Evolutionary conservation across 768 basidiomycete species (phyloP), one percentile per base, ranked within the genome.

Genomic region (Daedaleopsis sinensis): DNA sequence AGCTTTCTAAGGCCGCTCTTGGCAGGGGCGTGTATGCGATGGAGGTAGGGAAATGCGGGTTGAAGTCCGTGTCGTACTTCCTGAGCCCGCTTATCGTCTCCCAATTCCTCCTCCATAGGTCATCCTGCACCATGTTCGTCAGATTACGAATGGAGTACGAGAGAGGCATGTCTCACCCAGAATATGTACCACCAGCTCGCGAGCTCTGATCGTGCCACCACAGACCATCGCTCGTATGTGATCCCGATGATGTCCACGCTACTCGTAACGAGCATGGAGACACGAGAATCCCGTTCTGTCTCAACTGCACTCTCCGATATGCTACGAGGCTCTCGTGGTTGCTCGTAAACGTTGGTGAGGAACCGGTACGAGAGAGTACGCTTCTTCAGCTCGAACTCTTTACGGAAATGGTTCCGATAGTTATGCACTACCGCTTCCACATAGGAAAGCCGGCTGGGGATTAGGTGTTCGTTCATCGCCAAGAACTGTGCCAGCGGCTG

Each of bases 151-250:
- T 32, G 27, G 16, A 6, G 18, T 21, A n/a, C 5, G 32, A 36
- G 21, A 18, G 48, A 23, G 16, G 39, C 15, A 70, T 32, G 12
- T 69, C 82, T 65, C 52, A 90, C 90, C 88, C 88, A 92, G 65
- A 90, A 85, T 13, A 91, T 78, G 66, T 88, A 91, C 91, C 91
- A 93, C 87, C 89, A 91, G 3, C 84, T 82, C 4, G 81, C 74
- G 1, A 84, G 70, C 64, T 80, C 77, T 1, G 82, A 80, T 10
- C 66, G 65, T 1, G 83, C 76, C 36, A 89, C 85, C 19, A 76
- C 77, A 11, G 72, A 63, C 57, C 86, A 77, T 39, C 91, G 79
- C 36, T 83, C 78, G 70, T 87, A 83, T 0, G 85, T 78, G 21
- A 78, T 76, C 55, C 67, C 71, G 48, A 91, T 80, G 0, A 80